These are phyloP conservation scores for Babesia divergens DNA, from an alignment of 169 alveolate species.

Conservation along the genomic window DNA sequence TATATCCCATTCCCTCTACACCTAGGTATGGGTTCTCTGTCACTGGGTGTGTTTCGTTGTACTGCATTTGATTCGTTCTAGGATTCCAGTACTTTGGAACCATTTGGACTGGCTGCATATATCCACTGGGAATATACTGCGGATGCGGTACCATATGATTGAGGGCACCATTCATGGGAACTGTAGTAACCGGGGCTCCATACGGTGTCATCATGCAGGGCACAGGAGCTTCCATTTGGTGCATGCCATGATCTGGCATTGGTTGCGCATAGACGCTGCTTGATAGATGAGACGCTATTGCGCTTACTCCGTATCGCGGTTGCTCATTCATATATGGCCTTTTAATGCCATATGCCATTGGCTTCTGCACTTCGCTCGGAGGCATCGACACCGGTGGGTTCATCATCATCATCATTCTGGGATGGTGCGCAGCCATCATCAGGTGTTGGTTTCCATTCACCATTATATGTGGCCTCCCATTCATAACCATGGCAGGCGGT, in stretches of 20 bases:
- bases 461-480: slow-evolving; percentile 4
- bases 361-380: slow-evolving; percentile 9
- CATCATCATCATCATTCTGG: background rate
- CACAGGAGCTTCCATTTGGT: background rate
- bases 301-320: slow-evolving; percentile 46
- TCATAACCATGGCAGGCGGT: background rate
- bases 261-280: slow-evolving; percentile 2
- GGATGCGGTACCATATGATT: slow-evolving; percentile 4
- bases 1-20: background rate
- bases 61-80: slow-evolving; percentile 9
- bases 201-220: slow-evolving; percentile 6
- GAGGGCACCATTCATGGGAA: slow-evolving; percentile 1
- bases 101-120: slow-evolving; percentile 11
- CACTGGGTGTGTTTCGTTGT: background rate
- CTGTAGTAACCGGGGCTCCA: background rate
- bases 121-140: slow-evolving; percentile 1
- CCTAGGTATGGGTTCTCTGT: slow-evolving; percentile 8
- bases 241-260: background rate
- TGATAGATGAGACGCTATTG: slow-evolving; percentile 22
- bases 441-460: background rate
- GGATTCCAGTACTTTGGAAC: slow-evolving; percentile 28
- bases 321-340: slow-evolving; percentile 9
- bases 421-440: slow-evolving; percentile 4
- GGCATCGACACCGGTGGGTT: background rate
- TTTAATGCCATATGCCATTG: slow-evolving; percentile 42